phyloP scores from a whole-genome alignment of 1,284 basidiomycete species.

The Pulveroboletus sp. region DNA sequence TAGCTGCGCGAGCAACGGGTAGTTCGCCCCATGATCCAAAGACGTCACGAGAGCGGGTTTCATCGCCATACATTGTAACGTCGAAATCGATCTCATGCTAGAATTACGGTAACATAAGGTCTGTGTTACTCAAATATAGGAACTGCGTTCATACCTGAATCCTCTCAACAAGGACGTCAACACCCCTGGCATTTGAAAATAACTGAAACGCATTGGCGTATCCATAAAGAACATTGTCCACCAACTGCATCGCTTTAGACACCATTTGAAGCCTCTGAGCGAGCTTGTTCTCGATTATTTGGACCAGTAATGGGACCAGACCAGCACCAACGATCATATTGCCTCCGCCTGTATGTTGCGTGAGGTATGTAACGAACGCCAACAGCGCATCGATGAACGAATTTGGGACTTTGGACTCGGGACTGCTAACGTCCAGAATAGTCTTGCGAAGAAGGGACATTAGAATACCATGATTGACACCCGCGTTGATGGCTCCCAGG shows the following conservation, averaged over 20 bases:
- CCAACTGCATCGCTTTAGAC: conserved; percentile 87
- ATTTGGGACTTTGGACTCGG: conserved; percentile 68
- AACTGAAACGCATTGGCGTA: conserved; percentile 87
- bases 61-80: conserved; percentile 55
- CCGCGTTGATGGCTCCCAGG: conserved; percentile 88
- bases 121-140: neutral
- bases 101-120: conserved; percentile 13
- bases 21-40: conserved; percentile 61
- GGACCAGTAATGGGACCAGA: conserved; percentile 85
- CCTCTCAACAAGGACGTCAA: conserved; percentile 82
- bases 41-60: conserved; percentile 49
- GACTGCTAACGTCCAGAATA: conserved; percentile 66
- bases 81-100: conserved; percentile 75
- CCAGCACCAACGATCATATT: conserved; percentile 98
- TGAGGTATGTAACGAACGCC: conserved; percentile 86
- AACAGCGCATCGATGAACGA: conserved; percentile 87
- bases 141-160: conserved; percentile 65
- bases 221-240: conserved; percentile 92
- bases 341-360: conserved; percentile 81
- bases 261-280: conserved; percentile 69
- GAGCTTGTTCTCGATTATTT: conserved; percentile 79
- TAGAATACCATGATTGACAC: conserved; percentile 93
- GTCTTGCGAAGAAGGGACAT: conserved; percentile 86
- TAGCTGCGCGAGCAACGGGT: conserved; percentile 66
- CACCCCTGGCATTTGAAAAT: conserved; percentile 84